Percentiles rank a stretch among this genome's conserved stretches.
phyloP scores from a whole-genome alignment of 495 filamentous ascomycete genomes.

The Rusavskia elegans region DNA sequence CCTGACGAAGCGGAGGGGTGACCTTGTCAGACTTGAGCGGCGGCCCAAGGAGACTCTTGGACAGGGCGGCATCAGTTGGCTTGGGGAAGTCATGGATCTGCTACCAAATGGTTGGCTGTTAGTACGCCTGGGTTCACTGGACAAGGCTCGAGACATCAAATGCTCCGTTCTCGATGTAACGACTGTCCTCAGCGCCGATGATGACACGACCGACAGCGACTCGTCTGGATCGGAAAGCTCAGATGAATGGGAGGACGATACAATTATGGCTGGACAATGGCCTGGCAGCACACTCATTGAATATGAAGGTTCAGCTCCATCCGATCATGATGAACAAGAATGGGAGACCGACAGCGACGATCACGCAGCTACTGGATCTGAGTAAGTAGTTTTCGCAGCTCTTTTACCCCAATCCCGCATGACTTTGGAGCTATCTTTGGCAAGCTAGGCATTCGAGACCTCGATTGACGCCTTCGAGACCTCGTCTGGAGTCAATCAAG shows the following conservation, averaged over 20 bases:
- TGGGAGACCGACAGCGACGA: neutral
- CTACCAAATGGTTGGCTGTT: constrained; percentile 35
- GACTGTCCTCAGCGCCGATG: constrained; percentile 8
- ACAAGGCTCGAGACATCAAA: constrained; percentile 30
- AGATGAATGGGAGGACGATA: constrained; percentile 19
- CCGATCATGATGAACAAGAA: constrained; percentile 1
- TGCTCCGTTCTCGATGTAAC: neutral
- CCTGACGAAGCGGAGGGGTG: constrained; percentile 26
- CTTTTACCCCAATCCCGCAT: no score
- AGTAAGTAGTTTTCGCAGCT: neutral
- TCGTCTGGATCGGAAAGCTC: constrained; percentile 23
- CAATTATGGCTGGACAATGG: constrained; percentile 13
- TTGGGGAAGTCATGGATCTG: constrained; percentile 41
- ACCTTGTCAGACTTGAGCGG: constrained; percentile 31
- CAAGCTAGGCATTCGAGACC: no score
- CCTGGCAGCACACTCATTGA: neutral
- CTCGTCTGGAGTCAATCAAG: no score
- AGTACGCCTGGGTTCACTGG: constrained; percentile 33
- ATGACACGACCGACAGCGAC: constrained; percentile 21
- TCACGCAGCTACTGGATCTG: neutral
- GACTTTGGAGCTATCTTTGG: no score
- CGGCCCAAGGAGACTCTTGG: no score
- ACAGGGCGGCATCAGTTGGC: constrained; percentile 21
- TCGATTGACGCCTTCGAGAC: no score
- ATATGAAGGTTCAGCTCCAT: neutral